phyloP scores from a whole-genome alignment of 106 monocot species.

The Apostasia ramifera region DNA sequence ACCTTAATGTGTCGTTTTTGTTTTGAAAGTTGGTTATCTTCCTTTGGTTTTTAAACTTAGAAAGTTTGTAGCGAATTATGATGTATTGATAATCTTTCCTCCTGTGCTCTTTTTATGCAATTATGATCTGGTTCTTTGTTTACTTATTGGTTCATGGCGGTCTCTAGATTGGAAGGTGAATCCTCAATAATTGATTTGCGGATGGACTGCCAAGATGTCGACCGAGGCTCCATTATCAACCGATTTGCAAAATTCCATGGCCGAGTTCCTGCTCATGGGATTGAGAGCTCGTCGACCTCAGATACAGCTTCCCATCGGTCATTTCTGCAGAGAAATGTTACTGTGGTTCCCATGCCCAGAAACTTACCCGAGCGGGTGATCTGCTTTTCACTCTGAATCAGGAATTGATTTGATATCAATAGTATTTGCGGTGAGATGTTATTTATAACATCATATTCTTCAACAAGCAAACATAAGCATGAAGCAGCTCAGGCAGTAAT shows the following conservation, averaged over 20 bases:
- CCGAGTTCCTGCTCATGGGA: constrained; percentile 28
- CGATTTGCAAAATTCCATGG: constrained; percentile 68
- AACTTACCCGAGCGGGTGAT: constrained; percentile 16
- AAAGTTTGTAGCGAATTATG: background rate
- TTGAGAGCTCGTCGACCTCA: constrained; percentile 19
- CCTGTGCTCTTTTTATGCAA: background rate
- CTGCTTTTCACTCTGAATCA: constrained; percentile 17
- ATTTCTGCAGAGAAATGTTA: constrained; percentile 19
- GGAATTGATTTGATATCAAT: background rate
- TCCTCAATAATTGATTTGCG: constrained; percentile 36
- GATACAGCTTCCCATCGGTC: constrained; percentile 6
- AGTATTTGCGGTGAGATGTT: background rate
- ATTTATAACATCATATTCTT: background rate
- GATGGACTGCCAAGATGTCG: constrained; percentile 59
- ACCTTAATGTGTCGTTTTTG: background rate
- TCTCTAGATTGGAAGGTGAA: constrained; percentile 35
- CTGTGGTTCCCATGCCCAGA: constrained; percentile 12
- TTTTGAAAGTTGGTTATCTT: background rate
- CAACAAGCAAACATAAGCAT: background rate
- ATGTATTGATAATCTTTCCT: background rate
- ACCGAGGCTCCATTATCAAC: constrained; percentile 53
- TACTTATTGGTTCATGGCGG: background rate
- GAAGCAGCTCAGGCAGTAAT: background rate
- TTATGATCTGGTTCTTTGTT: background rate
- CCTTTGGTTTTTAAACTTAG: background rate